Conservation (phyloP, 169 alveolate species). For the Toxoplasma gondii region DNA sequence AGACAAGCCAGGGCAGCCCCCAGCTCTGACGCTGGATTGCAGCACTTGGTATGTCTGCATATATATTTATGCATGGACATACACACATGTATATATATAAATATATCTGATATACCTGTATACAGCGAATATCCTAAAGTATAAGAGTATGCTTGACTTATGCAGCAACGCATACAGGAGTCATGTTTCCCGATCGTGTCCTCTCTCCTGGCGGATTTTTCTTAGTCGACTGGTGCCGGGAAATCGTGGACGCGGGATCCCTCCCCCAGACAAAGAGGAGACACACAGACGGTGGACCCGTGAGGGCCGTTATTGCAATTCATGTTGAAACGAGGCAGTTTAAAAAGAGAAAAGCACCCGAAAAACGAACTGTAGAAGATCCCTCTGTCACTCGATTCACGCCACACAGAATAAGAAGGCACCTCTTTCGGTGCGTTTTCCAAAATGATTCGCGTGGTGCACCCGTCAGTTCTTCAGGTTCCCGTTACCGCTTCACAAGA, state of each 20-base stretch:
- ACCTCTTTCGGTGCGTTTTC: too few relatives aligned
- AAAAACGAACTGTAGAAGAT: neutral
- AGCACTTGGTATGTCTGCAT: neutral
- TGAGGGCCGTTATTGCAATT: neutral
- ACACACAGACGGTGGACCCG: neutral
- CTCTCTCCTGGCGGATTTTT: too few relatives aligned
- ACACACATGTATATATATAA: neutral
- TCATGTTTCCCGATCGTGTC: too few relatives aligned
- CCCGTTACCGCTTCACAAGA: too few relatives aligned
- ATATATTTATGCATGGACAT: neutral
- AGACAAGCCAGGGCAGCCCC: neutral
- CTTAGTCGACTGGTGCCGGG: too few relatives aligned
- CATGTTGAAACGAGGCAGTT: neutral
- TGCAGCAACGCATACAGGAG: too few relatives aligned
- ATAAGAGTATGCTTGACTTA: too few relatives aligned
- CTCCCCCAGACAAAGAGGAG: neutral
- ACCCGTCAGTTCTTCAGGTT: too few relatives aligned
- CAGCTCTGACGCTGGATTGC: neutral
- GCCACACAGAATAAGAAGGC: neutral
- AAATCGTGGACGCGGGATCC: too few relatives aligned
- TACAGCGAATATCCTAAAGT: too few relatives aligned
- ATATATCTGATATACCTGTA: neutral
- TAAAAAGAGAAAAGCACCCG: neutral
- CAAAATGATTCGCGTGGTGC: too few relatives aligned
- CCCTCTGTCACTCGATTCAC: constrained; percentile 16